Base-by-base conservation (phyloP, 2,329 filamentous ascomycete genomes). In the Sarocladium kiliense region DNA sequence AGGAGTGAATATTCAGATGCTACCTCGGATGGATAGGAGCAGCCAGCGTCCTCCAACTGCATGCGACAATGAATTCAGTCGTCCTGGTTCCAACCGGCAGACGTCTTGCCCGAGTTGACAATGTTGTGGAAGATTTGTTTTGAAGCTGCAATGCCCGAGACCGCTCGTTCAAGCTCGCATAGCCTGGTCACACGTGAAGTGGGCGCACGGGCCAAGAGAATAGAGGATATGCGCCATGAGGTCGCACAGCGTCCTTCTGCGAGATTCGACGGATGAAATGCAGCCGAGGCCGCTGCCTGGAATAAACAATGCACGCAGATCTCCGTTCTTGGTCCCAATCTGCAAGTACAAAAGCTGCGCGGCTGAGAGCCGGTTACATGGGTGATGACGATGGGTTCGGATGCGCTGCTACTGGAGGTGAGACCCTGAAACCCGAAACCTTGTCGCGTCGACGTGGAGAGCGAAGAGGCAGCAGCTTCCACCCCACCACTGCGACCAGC, bases 381-480 rank as follows among this genome's bases (percentile, higher is more conserved):
- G 25, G 21, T 18, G 12, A 47, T 47, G 44, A 30, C 23, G 25
- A 30, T 47, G 25, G 39, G 3, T 25, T 12, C 7, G 41, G 21
- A 21, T 44, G 21, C 41, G 41, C 44, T 6, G 44, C 23, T 23
- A 47, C 44, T n/a, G 47, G 3, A 51, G 27, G 18, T 51, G 47
- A 51, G 47, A 34, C 47, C 47, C 47, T 51, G 47, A 51, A 51
- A 51, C 47, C 30, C 47, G 27, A 51, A 47, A 47, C 44, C 44
- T 47, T 47, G 23, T 47, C 44, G 44, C 44, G 44, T 47, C n/a
- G 44, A 30, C 44, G 44, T 27, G 25, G 18, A 25, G 18, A 25
- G 41, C 21, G 41, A 44, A 12, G 21, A 12, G 18, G 41, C 41
- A 5, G 11, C 7, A 30, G 25, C 18, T 32, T 32, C 12, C 10